Base-by-base conservation (phyloP, 768 basidiomycete genomes). In the Baorangia bicolor region DNA sequence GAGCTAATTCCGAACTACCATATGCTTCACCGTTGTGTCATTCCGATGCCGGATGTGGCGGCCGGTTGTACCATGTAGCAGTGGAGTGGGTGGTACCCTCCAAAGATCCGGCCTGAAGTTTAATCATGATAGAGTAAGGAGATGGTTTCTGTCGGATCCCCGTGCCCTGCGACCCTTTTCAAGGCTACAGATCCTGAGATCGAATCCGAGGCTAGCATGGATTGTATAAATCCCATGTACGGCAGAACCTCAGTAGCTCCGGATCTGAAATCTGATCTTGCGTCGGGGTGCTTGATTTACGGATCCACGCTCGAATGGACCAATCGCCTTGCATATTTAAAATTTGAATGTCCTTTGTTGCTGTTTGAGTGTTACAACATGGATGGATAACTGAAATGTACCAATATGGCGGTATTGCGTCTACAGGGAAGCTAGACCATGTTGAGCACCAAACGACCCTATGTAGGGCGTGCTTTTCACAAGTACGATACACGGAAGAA, bases 391-490 rank as follows among this genome's bases (percentile, higher is more conserved):
- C 38, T 16, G 39, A 43, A 13, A 16, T 25, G 13, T 37, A 57
- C 48, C 42, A 34, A 59, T 48, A 55, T 25, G 51, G 34, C 30
- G 21, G 44, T 31, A 38, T 43, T 39, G 60, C 45, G 18, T 30
- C 51, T 61, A 61, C 63, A 16, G 41, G 28, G 51, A 48, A 60
- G 39, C 45, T 37, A 38, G 37, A 13, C 39, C 51, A 49, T n/a
- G 30, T 33, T 28, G n/a, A 55, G 6, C 27, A 33, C 21, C 37
- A 33, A 49, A 53, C 34, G 33, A 28, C 53, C 59, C 47, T 21
- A 18, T 5, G 50, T 18, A n/a, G 40, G 40, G 53, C 33, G 40
- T 31, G 37, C 30, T 51, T 59, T 53, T 31, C 41, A 39, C 23
- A 47, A 20, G 56, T 41, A 59, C 45, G 27, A 35, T 39, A 53